A percentile compares a stretch with the other conserved stretches of the same genome.
phyloP scores from a whole-genome alignment of 805 yeast species.

The Kluyveromyces starmeri region DNA sequence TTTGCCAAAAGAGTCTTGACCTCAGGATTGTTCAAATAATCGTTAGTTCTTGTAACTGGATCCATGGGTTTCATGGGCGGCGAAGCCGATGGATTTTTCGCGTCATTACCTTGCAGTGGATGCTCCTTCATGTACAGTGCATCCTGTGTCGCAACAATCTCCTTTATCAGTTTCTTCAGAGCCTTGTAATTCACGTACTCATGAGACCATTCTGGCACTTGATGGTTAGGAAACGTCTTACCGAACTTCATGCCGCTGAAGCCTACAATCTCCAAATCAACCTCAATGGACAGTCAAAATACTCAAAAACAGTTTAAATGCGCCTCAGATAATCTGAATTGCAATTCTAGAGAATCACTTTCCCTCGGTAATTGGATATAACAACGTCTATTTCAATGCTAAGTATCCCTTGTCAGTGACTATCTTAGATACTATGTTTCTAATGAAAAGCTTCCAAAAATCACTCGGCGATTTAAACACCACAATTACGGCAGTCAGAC shows the following conservation, averaged over 20 bases:
- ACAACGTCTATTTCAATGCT: no score
- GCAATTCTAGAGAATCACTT: no score
- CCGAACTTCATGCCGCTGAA: constrained; percentile 82
- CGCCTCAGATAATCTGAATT: no score
- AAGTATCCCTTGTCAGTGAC: no score
- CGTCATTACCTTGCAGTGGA: not conserved
- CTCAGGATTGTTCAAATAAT: constrained; percentile 31
- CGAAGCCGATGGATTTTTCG: constrained; percentile 1
- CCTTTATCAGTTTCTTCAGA: constrained; percentile 49
- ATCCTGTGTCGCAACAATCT: constrained; percentile 39
- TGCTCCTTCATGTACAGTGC: constrained; percentile 19
- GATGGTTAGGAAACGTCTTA: constrained; percentile 70
- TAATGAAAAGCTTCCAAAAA: no score
- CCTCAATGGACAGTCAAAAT: no score
- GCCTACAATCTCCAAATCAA: no score
- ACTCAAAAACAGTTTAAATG: no score
- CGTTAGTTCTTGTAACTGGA: constrained; percentile 8
- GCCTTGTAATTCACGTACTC: constrained; percentile 79
- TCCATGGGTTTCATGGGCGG: constrained; percentile 13
- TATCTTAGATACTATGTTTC: no score
- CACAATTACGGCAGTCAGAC: no score
- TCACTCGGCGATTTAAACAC: no score
- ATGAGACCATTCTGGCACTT: constrained; percentile 87
- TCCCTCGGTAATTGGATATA: no score
- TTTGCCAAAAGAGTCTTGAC: constrained; percentile 44